A percentile compares a stretch with the other conserved stretches of the same genome.
phyloP scores from a whole-genome alignment of 345 rosid genomes.

The Euphorbia peplus region DNA sequence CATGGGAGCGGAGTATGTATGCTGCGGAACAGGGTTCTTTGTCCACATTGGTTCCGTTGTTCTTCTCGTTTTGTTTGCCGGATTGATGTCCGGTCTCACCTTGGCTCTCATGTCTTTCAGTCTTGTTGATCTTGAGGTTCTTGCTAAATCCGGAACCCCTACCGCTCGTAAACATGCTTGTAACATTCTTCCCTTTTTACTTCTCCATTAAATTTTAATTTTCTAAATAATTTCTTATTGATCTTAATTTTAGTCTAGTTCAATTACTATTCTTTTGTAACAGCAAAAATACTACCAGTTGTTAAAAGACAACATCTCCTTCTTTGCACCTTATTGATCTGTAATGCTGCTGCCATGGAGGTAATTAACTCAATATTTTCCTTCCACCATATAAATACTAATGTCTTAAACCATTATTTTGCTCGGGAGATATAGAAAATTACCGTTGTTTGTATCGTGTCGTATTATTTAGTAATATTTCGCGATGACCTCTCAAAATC shows the following conservation, averaged over 20 bases:
- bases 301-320: conserved; percentile 85
- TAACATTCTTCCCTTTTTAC: conserved; percentile 15
- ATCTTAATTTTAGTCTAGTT: no score
- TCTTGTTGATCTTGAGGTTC: conserved; percentile 95
- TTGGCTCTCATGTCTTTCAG: conserved; percentile 98
- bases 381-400: no score
- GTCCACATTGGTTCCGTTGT: conserved; percentile 51
- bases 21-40: conserved; percentile 64
- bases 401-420: no score
- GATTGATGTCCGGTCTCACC: conserved; percentile 95
- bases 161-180: conserved; percentile 71
- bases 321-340: conserved; percentile 81
- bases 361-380: conserved; percentile 28
- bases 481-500: no score
- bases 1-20: conserved; percentile 69
- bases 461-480: no score
- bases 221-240: no score
- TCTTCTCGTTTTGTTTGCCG: conserved; percentile 75
- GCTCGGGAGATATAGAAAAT: no score
- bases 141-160: conserved; percentile 91
- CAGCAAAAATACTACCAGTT: conserved; percentile 92
- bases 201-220: no score
- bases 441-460: no score
- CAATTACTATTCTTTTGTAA: conserved; percentile 21
- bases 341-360: conserved; percentile 99